phyloP scores from a whole-genome alignment of 1,139 yeast genomes.

The Pichia kudriavzevii region DNA sequence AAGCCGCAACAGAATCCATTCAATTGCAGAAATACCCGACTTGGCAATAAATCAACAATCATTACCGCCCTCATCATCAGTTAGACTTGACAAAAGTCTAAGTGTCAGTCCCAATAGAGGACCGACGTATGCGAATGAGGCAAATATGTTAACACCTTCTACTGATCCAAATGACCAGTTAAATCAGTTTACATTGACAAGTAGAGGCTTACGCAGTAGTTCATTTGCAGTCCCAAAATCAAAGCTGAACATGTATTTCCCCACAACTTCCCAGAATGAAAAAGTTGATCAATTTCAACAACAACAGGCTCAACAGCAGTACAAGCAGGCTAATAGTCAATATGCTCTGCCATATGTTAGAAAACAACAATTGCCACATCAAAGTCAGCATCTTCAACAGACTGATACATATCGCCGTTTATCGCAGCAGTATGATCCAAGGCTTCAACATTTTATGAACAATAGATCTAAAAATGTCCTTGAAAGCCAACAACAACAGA shows the following conservation, averaged over 20 bases:
- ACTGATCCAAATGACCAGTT: too few relatives aligned
- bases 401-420: slow-evolving; percentile 2
- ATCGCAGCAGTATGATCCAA: slow-evolving; percentile 8
- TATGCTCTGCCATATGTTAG: slow-evolving; percentile 8
- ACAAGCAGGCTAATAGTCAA: slow-evolving; percentile 2
- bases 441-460: neutral
- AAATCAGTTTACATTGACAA: too few relatives aligned
- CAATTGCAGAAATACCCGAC: slow-evolving; percentile 8
- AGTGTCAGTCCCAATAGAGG: too few relatives aligned
- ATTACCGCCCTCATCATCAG: slow-evolving; percentile 7
- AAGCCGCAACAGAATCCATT: slow-evolving; percentile 6
- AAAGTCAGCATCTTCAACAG: neutral
- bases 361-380: slow-evolving; percentile 8
- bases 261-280: slow-evolving; percentile 45
- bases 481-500: slow-evolving; percentile 18
- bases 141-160: too few relatives aligned
- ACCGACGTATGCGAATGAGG: too few relatives aligned
- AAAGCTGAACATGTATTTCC: slow-evolving; percentile 27
- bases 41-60: slow-evolving; percentile 6
- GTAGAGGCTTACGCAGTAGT: slow-evolving; percentile 5
- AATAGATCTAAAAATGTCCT: slow-evolving; percentile 1
- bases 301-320: slow-evolving; percentile 1
- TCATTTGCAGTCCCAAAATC: slow-evolving; percentile 15
- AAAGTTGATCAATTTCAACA: neutral
- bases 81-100: too few relatives aligned